These are phyloP conservation scores for Fusarium scirpi DNA, from an alignment of 2,329 filamentous ascomycete genomes.

Conservation along the genomic window DNA sequence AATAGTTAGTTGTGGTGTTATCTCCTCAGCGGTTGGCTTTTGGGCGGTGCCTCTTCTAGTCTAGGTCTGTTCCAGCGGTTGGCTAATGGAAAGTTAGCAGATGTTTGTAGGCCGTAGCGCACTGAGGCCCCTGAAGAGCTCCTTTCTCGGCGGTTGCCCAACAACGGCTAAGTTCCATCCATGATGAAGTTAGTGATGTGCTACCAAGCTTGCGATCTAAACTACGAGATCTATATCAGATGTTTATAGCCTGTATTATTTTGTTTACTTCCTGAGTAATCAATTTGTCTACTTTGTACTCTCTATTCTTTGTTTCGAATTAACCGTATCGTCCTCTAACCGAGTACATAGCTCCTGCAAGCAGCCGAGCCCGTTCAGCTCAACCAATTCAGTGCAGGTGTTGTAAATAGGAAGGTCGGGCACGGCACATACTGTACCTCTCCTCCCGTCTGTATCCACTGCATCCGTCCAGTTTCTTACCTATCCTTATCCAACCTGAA, in stretches of 20 bases:
- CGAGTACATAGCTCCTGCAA: constrained; percentile 10
- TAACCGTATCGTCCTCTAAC: background rate
- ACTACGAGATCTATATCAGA: constrained; percentile 3
- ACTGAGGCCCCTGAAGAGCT: constrained; percentile 34
- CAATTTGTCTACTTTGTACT: background rate
- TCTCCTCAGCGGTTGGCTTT: constrained; percentile 10
- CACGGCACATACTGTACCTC: constrained; percentile 19
- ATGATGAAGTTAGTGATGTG: constrained; percentile 10
- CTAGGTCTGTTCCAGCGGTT: constrained; percentile 38
- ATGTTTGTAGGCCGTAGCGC: constrained; percentile 18
- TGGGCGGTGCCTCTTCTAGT: constrained; percentile 36
- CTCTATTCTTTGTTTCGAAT: background rate
- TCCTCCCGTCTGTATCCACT: constrained; percentile 35
- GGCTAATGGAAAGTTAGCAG: constrained; percentile 31
- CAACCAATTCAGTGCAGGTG: constrained; percentile 10
- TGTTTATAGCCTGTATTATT: background rate
- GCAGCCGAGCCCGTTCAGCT: constrained; percentile 23
- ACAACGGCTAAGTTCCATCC: constrained; percentile 33
- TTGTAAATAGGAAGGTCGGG: constrained; percentile 42
- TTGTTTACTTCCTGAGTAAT: background rate
- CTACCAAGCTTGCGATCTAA: constrained; percentile 22
- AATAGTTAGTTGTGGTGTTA: constrained; percentile 5
- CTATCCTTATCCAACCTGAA: constrained; percentile 39
- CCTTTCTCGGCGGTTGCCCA: constrained; percentile 30
- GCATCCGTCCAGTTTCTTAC: constrained; percentile 26